Conservation (phyloP, 78 protist species). For the Polysphondylium violaceum region DNA sequence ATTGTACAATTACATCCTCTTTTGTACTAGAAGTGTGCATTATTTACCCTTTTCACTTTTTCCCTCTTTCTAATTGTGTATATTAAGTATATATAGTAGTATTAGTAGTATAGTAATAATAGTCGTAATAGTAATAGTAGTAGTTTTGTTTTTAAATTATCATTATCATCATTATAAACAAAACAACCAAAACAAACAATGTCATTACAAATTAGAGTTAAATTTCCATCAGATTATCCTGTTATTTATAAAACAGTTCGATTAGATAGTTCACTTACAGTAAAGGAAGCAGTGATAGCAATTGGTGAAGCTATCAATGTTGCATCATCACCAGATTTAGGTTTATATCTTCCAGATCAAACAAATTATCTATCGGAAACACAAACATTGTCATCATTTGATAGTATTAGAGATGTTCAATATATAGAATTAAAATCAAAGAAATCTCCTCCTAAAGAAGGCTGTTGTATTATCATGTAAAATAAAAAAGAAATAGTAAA, state of each 20-base stretch:
- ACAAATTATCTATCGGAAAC: slow-evolving; percentile 11
- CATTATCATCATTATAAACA: too few species aligned
- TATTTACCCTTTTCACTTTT: too few species aligned
- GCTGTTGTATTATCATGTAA: slow-evolving; percentile 36
- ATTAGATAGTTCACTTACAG: slow-evolving; percentile 56
- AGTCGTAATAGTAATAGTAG: too few species aligned
- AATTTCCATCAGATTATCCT: slow-evolving; percentile 71
- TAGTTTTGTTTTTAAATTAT: too few species aligned
- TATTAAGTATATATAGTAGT: too few species aligned
- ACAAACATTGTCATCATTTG: slow-evolving; percentile 15
- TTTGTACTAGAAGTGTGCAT: too few species aligned
- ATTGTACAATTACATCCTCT: too few species aligned
- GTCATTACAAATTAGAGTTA: slow-evolving; percentile 57
- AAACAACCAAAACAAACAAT: slow-evolving; percentile 3
- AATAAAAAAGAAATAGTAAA: not conserved
- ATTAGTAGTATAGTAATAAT: too few species aligned
- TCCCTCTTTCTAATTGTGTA: too few species aligned
- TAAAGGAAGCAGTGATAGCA: slow-evolving; percentile 54
- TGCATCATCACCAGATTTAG: slow-evolving; percentile 60
- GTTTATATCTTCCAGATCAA: slow-evolving; percentile 50
- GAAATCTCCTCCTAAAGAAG: not conserved
- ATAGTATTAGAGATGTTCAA: slow-evolving; percentile 7
- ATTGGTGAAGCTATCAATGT: slow-evolving; percentile 61
- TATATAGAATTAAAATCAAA: slow-evolving; percentile 42
- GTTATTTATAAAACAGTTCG: slow-evolving; percentile 56